phyloP scores from a whole-genome alignment of 164 flowering plant genomes.

The Piper betle region DNA sequence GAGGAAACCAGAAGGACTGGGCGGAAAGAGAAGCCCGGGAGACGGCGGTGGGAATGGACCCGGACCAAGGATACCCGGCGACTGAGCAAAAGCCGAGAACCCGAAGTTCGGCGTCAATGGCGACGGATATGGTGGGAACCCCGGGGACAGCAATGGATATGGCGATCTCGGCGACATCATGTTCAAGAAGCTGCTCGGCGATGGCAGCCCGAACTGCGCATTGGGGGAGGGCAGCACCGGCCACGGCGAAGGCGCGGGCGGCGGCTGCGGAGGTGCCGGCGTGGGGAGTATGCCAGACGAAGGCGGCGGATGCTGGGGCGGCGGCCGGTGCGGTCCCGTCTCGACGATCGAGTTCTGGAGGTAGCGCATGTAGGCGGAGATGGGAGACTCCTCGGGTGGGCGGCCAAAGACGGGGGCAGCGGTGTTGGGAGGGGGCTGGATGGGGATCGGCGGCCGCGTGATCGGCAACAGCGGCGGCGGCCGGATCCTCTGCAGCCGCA shows the following conservation, averaged over 20 bases:
- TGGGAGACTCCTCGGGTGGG: constrained; percentile 67
- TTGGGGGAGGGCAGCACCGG: constrained; percentile 75
- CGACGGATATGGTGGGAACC: no score
- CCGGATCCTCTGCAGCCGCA: no score
- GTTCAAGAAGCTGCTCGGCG: constrained; percentile 65
- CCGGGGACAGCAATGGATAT: no score
- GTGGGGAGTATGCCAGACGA: constrained; percentile 49
- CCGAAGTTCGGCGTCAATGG: no score
- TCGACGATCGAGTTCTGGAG: constrained; percentile 58
- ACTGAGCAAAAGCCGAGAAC: no score
- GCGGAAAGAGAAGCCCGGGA: no score
- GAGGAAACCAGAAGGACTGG: no score
- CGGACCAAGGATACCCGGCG: no score
- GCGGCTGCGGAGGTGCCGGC: no score
- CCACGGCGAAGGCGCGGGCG: no score
- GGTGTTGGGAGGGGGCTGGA: constrained; percentile 20
- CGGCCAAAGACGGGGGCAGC: constrained; percentile 3
- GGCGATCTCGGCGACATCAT: no score
- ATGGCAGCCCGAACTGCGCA: constrained; percentile 68
- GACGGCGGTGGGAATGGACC: no score
- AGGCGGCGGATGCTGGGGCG: constrained; percentile 13
- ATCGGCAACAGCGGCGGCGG: constrained; percentile 66
- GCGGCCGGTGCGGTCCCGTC: constrained; percentile 19
- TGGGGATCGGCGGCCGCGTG: constrained; percentile 28
- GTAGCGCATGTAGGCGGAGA: constrained; percentile 82